A percentile compares a stretch with the other conserved stretches of the same genome.
Conservation (phyloP, 805 yeast genomes). For the Kockiozyma suomiensis region DNA sequence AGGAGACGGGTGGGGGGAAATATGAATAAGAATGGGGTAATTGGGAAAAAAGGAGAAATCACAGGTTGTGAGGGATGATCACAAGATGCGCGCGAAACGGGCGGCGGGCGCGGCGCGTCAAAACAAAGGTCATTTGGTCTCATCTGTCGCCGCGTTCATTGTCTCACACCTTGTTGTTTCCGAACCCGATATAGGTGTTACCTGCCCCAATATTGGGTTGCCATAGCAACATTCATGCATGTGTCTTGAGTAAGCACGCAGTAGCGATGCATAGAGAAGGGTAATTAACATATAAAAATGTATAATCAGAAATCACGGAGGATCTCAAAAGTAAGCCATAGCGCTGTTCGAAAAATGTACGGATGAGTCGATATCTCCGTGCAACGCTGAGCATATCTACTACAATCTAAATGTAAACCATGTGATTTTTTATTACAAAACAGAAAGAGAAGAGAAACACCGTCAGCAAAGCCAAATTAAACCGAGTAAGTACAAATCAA, state of each 20-base stretch:
- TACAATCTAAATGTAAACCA: no score
- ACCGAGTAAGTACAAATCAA: no score
- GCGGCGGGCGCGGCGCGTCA: conserved; percentile 16
- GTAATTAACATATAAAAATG: no score
- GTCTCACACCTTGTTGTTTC: conserved; percentile 6
- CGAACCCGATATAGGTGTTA: background rate
- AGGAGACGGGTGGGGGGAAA: background rate
- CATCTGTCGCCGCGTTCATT: background rate
- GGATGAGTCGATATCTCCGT: no score
- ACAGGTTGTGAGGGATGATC: background rate
- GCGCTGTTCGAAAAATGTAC: no score
- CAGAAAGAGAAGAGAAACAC: no score
- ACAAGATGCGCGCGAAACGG: background rate
- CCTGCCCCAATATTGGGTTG: background rate
- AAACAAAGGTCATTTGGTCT: conserved; percentile 8
- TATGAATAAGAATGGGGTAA: background rate
- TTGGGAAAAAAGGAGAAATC: background rate
- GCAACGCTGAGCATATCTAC: no score
- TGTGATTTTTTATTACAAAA: no score
- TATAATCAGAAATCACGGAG: no score
- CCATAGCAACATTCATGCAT: conserved; percentile 8
- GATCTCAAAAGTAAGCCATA: no score
- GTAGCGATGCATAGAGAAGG: no score
- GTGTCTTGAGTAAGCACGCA: background rate
- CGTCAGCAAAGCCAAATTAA: no score